Evolutionary conservation across 2,329 filamentous ascomycete genomes (phyloP), one percentile per base, ranked within the genome.

Genomic region (Neodidymelliopsis sp.): DNA sequence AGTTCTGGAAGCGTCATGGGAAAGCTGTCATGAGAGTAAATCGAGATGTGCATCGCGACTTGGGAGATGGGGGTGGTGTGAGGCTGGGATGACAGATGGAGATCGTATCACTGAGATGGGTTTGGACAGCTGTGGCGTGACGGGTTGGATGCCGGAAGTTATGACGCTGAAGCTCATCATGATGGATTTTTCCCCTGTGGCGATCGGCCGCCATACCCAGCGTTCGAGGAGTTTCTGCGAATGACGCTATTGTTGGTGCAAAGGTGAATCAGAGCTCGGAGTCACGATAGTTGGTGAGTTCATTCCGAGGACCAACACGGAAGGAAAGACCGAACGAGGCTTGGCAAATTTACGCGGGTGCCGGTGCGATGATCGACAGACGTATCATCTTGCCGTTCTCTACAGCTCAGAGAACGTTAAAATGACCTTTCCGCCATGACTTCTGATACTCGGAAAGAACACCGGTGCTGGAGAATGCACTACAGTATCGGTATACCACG

Each of bases 71-170:
- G 23, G 15, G 9, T 45, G 36, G 28, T 35, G 29, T 35, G 47
- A 36, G 24, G 44, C 44, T 39, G 40, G 27, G 18, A 50, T 29
- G 29, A 25, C 20, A 28, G 34, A 43, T 34, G 39, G 19, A 11
- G 22, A 39, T 49, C n/a, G 39, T 34, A 24, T 29, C 19, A 18
- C 25, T 9, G 12, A 29, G 23, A 31, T 30, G 25, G 12, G 24
- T 7, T 29, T 35, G n/a, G n/a, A n/a, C n/a, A n/a, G n/a, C n/a
- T 20, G 20, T 41, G 47, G 36, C 36, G 30, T 41, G 47, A 50
- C 15, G 19, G 35, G 6, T 10, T 8, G 10, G 5, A 11, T 6
- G 35, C 38, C 45, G 19, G 29, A 40, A 8, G 3, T 6, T 11
- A 50, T 40, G 35, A 50, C 35, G 35, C 15, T 35, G 16, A 2